phyloP scores from a whole-genome alignment of 345 rosid species.

The Acer campestre region DNA sequence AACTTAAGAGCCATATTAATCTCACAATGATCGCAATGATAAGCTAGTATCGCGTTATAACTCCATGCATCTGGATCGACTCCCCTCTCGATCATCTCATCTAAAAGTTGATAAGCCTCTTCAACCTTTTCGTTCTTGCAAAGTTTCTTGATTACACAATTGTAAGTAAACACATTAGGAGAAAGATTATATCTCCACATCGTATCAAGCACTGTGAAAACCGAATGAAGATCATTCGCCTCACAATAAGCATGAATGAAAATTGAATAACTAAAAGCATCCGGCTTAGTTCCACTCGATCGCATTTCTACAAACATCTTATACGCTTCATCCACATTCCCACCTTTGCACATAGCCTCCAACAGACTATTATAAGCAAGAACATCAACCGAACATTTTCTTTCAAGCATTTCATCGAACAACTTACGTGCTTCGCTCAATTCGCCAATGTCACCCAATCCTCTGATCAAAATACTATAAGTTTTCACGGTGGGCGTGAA shows the following conservation, averaged over 20 bases:
- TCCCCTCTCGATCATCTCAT: slow-evolving; percentile 65
- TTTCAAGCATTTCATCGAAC: slow-evolving; percentile 77
- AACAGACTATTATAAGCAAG: slow-evolving; percentile 69
- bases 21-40: slow-evolving; percentile 76
- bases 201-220: slow-evolving; percentile 72
- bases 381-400: slow-evolving; percentile 47
- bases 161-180: slow-evolving; percentile 81
- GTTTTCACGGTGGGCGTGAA: slow-evolving; percentile 48
- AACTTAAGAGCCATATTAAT: slow-evolving; percentile 67
- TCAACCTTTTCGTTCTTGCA: slow-evolving; percentile 69
- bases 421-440: slow-evolving; percentile 47
- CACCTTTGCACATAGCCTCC: slow-evolving; percentile 72
- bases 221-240: slow-evolving; percentile 57
- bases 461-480: slow-evolving; percentile 65
- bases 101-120: slow-evolving; percentile 68
- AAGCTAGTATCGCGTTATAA: slow-evolving; percentile 73
- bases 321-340: slow-evolving; percentile 62
- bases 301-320: slow-evolving; percentile 62
- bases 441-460: slow-evolving; percentile 61
- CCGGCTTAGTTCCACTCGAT: slow-evolving; percentile 51
- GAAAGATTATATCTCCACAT: slow-evolving; percentile 65
- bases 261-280: slow-evolving; percentile 63
- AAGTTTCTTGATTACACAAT: slow-evolving; percentile 65
- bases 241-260: slow-evolving; percentile 75
- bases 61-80: slow-evolving; percentile 74